Percentiles rank a stretch among this genome's conserved stretches.
These are phyloP conservation scores for Ceratorhiza oryzae-sativae DNA, from an alignment of 1,284 basidiomycete species.

Conservation along the genomic window DNA sequence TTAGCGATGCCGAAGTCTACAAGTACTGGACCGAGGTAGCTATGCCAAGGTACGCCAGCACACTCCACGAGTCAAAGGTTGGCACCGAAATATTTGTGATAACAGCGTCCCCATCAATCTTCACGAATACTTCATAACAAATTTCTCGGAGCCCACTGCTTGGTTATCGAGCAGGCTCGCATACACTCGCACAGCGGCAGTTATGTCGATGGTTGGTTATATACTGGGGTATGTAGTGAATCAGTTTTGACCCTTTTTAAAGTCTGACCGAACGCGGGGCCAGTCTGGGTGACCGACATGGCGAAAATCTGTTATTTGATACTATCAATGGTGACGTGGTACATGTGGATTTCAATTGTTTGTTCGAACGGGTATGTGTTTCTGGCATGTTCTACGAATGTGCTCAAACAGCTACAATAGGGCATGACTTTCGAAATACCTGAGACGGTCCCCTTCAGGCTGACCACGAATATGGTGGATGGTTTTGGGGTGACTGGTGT, in stretches of 20 bases:
- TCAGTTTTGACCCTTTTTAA: conserved; percentile 16
- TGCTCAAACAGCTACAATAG: conserved; percentile 53
- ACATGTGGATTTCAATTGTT: conserved; percentile 98
- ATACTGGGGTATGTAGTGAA: conserved; percentile 81
- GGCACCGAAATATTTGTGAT: conserved; percentile 56
- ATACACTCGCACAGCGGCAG: conserved; percentile 90
- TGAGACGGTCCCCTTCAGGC: conserved; percentile 93
- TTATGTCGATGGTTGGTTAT: conserved; percentile 99
- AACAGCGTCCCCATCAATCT: conserved; percentile 55
- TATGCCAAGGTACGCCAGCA: conserved; percentile 57
- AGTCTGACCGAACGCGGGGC: neutral
- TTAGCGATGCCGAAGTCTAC: conserved; percentile 26
- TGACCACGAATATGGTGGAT: conserved; percentile 94
- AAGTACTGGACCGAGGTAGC: conserved; percentile 49
- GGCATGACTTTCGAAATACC: conserved; percentile 89
- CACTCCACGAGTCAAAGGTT: conserved; percentile 43
- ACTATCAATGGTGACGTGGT: conserved; percentile 88
- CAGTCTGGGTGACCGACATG: conserved; percentile 96
- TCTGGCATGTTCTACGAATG: neutral
- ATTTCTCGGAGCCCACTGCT: conserved; percentile 94
- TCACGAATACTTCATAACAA: conserved; percentile 97
- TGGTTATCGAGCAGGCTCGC: conserved; percentile 90
- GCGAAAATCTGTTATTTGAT: conserved; percentile 97
- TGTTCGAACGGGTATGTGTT: conserved; percentile 85
- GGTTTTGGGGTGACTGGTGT: conserved; percentile 93